Conservation (phyloP, 257 asterid genomes). For the Thymus quinquecostatus region DNA sequence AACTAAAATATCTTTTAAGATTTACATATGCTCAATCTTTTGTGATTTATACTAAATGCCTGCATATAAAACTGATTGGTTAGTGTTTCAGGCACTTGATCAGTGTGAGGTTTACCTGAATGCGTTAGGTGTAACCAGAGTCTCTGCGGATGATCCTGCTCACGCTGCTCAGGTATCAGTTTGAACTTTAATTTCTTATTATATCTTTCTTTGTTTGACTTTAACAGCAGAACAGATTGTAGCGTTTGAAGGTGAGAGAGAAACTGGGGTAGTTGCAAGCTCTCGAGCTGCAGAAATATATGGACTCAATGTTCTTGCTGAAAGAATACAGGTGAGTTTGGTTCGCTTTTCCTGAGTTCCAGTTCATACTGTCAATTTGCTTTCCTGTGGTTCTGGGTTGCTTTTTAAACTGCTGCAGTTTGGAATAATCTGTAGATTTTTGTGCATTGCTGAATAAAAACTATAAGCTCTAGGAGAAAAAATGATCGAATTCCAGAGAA, state of each 20-base stretch:
- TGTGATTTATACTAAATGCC: not conserved
- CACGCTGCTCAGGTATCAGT: slow-evolving; percentile 84
- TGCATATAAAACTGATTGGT: not conserved
- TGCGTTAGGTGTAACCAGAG: slow-evolving; percentile 58
- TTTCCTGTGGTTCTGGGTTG: not conserved
- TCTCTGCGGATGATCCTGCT: slow-evolving; percentile 72
- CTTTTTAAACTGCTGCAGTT: too few species aligned
- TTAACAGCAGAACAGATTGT: slow-evolving; percentile 63
- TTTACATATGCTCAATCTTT: not conserved
- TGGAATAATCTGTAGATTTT: too few species aligned
- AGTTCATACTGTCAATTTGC: not conserved
- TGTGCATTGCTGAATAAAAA: too few species aligned
- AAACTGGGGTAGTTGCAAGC: slow-evolving; percentile 89
- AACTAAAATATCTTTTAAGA: not conserved
- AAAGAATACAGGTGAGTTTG: slow-evolving; percentile 68
- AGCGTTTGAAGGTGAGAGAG: slow-evolving; percentile 67
- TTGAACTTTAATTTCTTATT: slow-evolving; percentile 12
- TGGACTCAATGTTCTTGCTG: slow-evolving; percentile 86
- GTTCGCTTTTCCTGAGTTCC: not conserved
- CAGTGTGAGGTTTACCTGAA: slow-evolving; percentile 71
- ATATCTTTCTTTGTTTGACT: not conserved
- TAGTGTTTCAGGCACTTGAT: slow-evolving; percentile 69
- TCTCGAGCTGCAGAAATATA: slow-evolving; percentile 85
- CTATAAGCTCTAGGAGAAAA: too few species aligned
- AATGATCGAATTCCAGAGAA: too few species aligned